Evolutionary conservation across 345 rosid species (phyloP).

Genomic region (Anastatica hierochuntica): DNA sequence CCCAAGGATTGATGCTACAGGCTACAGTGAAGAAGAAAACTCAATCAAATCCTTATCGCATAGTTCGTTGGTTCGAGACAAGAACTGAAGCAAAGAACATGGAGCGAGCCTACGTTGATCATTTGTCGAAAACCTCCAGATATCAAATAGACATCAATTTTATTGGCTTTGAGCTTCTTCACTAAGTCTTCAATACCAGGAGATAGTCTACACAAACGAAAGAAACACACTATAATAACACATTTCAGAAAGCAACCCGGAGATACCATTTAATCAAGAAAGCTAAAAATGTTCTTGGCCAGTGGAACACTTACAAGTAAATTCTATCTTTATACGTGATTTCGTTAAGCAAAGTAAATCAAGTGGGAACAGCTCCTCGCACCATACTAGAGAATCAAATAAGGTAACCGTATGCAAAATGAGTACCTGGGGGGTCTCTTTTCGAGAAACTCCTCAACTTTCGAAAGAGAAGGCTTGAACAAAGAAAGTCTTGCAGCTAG

Average conservation of each 20-base stretch:
- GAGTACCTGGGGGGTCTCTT: slow-evolving; percentile 59
- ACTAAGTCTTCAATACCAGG: slow-evolving; percentile 59
- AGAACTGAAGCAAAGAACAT: not conserved
- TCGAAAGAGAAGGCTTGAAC: slow-evolving; percentile 56
- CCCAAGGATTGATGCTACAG: slow-evolving; percentile 32
- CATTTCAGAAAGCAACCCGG: too few species aligned
- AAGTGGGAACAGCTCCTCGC: too few species aligned
- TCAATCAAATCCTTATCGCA: not conserved
- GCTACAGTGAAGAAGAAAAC: too few species aligned
- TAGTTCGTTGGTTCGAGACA: not conserved
- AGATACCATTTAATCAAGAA: too few species aligned
- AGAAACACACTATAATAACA: not conserved
- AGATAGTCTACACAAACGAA: slow-evolving; percentile 37
- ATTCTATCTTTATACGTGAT: too few species aligned
- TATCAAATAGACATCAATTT: slow-evolving; percentile 45
- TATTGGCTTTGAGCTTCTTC: slow-evolving; percentile 50
- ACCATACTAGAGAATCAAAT: too few species aligned
- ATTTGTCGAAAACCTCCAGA: slow-evolving; percentile 83
- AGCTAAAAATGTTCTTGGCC: too few species aligned
- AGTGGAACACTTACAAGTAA: too few species aligned
- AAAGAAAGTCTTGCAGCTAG: slow-evolving; percentile 67
- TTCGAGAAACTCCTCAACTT: slow-evolving; percentile 54
- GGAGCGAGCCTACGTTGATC: slow-evolving; percentile 51
- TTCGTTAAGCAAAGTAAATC: too few species aligned
- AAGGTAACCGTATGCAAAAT: not conserved